Evolutionary conservation across 306 rosid species (phyloP), one percentile per base, ranked within the genome.

Genomic region (Dalbergia cultrata): DNA sequence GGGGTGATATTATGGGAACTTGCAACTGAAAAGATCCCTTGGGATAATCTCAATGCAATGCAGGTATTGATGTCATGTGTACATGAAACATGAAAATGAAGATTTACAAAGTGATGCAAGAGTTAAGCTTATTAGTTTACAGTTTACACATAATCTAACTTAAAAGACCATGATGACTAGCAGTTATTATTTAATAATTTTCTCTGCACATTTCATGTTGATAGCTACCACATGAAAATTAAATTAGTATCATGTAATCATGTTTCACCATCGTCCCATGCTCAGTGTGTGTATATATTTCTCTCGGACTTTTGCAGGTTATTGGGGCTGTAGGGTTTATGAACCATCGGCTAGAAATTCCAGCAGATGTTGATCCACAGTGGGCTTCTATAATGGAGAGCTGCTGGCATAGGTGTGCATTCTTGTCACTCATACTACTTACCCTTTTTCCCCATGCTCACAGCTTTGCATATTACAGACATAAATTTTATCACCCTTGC

Each of bases 1-100:
- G 99, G 99, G 75, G 99, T 96, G 80, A 89, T 96, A 80, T 74
- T 96, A 87, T 96, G 99, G 99, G 99, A 96, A 87, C 92, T 96
- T 81, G 94, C 89, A 60, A 93, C 99, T 7, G 93, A 89, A 85
- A 96, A 96, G 88, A 93, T 93, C 85, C 99, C 99, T 22, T 96
- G 99, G 99, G 97, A 93, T 70, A 92, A 81, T 89, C 97, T 96
- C 70, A 96, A 96, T 88, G 74, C 97, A 73, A 92, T 93, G 92
- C 99, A 96, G 99, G 99, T 96, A 88, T 70, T 76, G 63, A 81
- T 84, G 75, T 82, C 80, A 61, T 77, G 81, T 66, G 39, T 71
- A 53, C 43, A 35, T 26, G 31, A 26, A 26, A 26, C 31, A 26
- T 26, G 31, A 0, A 33, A 2, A 37, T 45, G 34, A 7, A 77